Percentiles rank a stretch among this genome's conserved stretches.
phyloP scores from a whole-genome alignment of 352 stramenopile genomes.

The Pythium utonaiense region DNA sequence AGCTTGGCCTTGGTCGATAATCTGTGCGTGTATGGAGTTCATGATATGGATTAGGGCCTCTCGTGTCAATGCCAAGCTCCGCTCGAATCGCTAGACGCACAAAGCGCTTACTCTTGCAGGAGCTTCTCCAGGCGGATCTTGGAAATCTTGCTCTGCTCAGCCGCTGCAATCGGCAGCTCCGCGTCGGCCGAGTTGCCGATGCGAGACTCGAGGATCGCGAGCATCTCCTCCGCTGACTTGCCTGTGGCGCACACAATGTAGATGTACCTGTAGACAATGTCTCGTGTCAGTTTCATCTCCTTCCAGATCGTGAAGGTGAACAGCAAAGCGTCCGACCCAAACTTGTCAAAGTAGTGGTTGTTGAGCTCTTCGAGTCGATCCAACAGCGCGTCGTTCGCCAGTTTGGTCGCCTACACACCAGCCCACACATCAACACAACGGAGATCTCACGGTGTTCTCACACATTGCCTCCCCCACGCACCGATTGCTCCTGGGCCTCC shows the following conservation, averaged over 20 bases:
- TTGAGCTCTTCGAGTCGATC: conserved; percentile 66
- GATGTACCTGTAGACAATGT: conserved; percentile 44
- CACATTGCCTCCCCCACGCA: conserved; percentile 13
- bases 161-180: conserved; percentile 56
- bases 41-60: no score
- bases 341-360: conserved; percentile 62
- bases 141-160: conserved; percentile 77
- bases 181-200: conserved; percentile 37
- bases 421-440: not conserved
- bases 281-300: no score
- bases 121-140: conserved; percentile 69
- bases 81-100: not conserved
- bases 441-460: not conserved
- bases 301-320: no score
- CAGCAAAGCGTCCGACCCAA: no score
- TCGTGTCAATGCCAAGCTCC: no score
- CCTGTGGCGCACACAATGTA: conserved; percentile 81
- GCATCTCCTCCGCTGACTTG: conserved; percentile 75
- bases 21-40: no score
- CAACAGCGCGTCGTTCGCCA: conserved; percentile 40
- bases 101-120: conserved; percentile 45
- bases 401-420: conserved; percentile 49
- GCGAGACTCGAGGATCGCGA: conserved; percentile 59
- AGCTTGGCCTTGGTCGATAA: conserved; percentile 9
- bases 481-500: conserved; percentile 76